Evolutionary conservation across 495 filamentous ascomycete species (phyloP), one percentile per base, ranked within the genome.

Genomic region (Elasticomyces elasticus): DNA sequence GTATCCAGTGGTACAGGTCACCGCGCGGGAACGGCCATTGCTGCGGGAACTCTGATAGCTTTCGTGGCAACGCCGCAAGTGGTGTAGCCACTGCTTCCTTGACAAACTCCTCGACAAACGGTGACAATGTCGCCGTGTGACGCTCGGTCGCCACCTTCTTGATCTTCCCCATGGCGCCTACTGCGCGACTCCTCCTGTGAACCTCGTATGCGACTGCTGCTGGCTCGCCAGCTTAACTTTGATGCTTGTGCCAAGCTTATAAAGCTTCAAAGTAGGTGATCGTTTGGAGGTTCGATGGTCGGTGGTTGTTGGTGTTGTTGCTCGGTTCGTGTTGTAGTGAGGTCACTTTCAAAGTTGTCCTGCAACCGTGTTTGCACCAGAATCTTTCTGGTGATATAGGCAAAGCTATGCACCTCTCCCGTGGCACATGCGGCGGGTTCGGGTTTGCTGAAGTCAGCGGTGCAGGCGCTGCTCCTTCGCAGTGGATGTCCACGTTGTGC

Each of bases 1-100:
- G 83, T 64, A 97, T 96, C 94, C 94, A 99, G 74, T 99, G 89
- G 64, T 97, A 97, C 40, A 97, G 75, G 62, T 99, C 94, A 43
- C 94, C 94, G 67, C 92, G 79, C n/a, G 90, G 91, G 63, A 96
- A 95, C 24, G 87, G 87, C 94, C 91, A 97, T 78, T 81, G 76
- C 51, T 79, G 78, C 56, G 90, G 88, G 67, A 97, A 96, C 59
- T 77, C 79, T 57, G 74, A 71, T 47, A 99, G 83, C 61, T 85
- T 79, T 51, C 76, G 68, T 51, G 89, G 86, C 61, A 99, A 77
- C 58, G 86, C 77, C 59, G 81, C 77, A 60, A 95, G 70, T 15
- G 89, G 78, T 62, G 82, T 71, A n/a, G 76, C 78, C 43, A 77
- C 80, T 24, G 83, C 81, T 60, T 73, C 74, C 40, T 77, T 67